phyloP scores from a whole-genome alignment of 352 stramenopile species.

The Phytopythium sindhum region DNA sequence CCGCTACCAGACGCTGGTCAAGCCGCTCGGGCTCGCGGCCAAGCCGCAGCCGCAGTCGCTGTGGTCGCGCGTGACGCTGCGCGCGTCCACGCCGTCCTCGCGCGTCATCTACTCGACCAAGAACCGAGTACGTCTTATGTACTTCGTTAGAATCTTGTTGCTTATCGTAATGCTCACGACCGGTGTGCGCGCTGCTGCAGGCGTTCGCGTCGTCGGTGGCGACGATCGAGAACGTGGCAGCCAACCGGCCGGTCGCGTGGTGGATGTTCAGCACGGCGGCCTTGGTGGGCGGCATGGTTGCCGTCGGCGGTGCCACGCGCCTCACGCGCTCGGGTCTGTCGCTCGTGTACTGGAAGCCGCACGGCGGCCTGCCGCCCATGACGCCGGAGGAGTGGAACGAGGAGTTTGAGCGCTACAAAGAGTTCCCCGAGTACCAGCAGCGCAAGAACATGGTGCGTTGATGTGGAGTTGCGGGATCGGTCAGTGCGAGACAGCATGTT shows the following conservation, averaged over 20 bases:
- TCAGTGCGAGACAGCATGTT: background rate
- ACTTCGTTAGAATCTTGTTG: no score
- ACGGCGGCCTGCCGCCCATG: constrained; percentile 91
- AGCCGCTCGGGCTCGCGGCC: constrained; percentile 20
- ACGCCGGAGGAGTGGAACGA: constrained; percentile 91
- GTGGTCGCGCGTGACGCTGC: constrained; percentile 32
- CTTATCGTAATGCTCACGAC: background rate
- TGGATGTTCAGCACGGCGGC: constrained; percentile 95
- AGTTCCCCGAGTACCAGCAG: constrained; percentile 98
- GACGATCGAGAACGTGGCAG: constrained; percentile 77
- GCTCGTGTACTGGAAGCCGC: constrained; percentile 97
- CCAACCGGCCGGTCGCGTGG: constrained; percentile 87
- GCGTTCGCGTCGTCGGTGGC: constrained; percentile 49
- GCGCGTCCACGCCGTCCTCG: constrained; percentile 19
- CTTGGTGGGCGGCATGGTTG: constrained; percentile 96
- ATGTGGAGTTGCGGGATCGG: no score
- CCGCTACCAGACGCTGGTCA: constrained; percentile 64
- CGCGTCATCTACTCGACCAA: constrained; percentile 68
- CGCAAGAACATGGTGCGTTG: constrained; percentile 81
- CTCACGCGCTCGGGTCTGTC: constrained; percentile 96
- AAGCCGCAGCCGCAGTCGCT: constrained; percentile 28
- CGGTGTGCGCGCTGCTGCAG: constrained; percentile 12
- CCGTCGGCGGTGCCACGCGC: constrained; percentile 95
- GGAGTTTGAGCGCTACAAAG: constrained; percentile 98
- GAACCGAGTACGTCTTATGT: constrained; percentile 43